Conservation (phyloP, 2,329 filamentous ascomycete species). For the Emergomyces orientalis region DNA sequence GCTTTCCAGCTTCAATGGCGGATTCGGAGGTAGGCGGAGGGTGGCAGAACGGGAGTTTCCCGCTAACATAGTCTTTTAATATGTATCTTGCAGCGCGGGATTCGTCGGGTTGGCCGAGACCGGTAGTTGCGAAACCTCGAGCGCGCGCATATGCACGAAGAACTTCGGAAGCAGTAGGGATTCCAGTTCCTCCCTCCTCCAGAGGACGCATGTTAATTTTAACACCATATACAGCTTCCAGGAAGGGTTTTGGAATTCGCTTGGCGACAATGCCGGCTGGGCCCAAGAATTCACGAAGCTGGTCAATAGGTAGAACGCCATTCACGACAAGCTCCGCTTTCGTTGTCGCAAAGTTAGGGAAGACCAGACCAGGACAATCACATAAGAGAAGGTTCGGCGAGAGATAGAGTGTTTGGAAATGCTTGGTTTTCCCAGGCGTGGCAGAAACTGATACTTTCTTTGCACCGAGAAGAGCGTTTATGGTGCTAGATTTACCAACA, state of each 20-base stretch:
- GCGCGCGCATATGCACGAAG: constrained; percentile 79
- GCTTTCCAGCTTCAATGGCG: constrained; percentile 38
- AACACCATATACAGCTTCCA: constrained; percentile 92
- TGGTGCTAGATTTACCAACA: constrained; percentile 97
- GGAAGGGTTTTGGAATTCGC: constrained; percentile 75
- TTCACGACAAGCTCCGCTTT: constrained; percentile 70
- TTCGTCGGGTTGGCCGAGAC: constrained; percentile 85
- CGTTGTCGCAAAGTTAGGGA: constrained; percentile 34
- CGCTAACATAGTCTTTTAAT: constrained; percentile 94
- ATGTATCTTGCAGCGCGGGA: constrained; percentile 81
- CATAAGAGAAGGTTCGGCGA: constrained; percentile 83
- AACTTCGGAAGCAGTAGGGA: constrained; percentile 75
- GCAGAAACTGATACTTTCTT: constrained; percentile 98
- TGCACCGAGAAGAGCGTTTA: constrained; percentile 95
- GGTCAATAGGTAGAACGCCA: constrained; percentile 90
- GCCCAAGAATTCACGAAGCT: constrained; percentile 84
- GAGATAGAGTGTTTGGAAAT: constrained; percentile 96
- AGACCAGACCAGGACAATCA: constrained; percentile 97
- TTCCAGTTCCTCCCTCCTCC: constrained; percentile 87
- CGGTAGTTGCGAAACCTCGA: constrained; percentile 81
- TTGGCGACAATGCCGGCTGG: constrained; percentile 74
- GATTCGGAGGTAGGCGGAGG: constrained; percentile 56
- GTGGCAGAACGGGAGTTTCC: constrained; percentile 85
- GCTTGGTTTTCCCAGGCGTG: constrained; percentile 96
- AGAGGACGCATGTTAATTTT: constrained; percentile 68